A percentile compares a stretch with the other conserved stretches of the same genome.
Evolutionary conservation across 1,139 yeast species (phyloP).

Genomic region (Geotrichum aggregatum): DNA sequence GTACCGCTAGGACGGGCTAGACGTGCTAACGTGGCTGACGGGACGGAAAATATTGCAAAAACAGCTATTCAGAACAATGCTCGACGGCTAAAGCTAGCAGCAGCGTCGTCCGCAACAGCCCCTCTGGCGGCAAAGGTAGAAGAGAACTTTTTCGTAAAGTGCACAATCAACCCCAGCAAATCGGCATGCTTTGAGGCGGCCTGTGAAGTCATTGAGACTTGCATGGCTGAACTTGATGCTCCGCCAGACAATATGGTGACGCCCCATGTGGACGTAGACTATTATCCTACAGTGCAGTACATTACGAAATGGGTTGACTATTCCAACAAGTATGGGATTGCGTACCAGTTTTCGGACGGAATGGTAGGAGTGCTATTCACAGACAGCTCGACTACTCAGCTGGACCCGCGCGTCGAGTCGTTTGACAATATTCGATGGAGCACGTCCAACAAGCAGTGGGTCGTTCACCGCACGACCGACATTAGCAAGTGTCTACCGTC

Average conservation of each 20-base stretch:
- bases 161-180: slow-evolving; percentile 13
- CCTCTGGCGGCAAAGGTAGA: not conserved
- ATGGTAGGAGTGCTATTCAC: slow-evolving; percentile 74
- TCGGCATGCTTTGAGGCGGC: slow-evolving; percentile 10
- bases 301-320: slow-evolving; percentile 98
- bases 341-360: slow-evolving; percentile 85
- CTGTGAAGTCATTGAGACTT: not conserved
- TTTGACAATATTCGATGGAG: slow-evolving; percentile 16
- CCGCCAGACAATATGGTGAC: not conserved
- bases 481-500: slow-evolving; percentile 19
- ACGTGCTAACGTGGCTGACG: slow-evolving; percentile 2
- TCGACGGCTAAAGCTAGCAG: slow-evolving; percentile 5
- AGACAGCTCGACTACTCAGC: slow-evolving; percentile 26
- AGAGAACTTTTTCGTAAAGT: slow-evolving; percentile 7
- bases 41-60: slow-evolving; percentile 15
- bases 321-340: slow-evolving; percentile 91
- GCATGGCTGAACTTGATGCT: slow-evolving; percentile 2
- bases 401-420: slow-evolving; percentile 22
- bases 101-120: not conserved
- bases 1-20: slow-evolving; percentile 11
- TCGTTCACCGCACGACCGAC: slow-evolving; percentile 11
- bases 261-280: slow-evolving; percentile 7
- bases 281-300: slow-evolving; percentile 36
- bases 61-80: slow-evolving; percentile 13
- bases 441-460: slow-evolving; percentile 12